These are phyloP conservation scores for Psidium guajava DNA, from an alignment of 345 rosid species.

Conservation along the genomic window DNA sequence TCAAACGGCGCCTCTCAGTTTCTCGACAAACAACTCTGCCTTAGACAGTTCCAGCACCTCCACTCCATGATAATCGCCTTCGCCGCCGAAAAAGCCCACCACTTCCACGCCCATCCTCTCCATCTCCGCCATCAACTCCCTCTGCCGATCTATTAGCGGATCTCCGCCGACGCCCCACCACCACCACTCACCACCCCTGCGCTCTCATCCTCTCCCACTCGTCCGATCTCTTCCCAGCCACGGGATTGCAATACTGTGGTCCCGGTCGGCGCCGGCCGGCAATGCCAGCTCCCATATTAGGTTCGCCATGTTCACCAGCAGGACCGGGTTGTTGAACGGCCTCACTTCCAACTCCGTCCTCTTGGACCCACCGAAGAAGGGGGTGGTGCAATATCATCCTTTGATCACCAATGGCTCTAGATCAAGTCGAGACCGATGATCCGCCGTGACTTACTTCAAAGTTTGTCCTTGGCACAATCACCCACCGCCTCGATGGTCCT, in stretches of 20 bases:
- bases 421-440: too few relatives aligned
- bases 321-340: constrained; percentile 1
- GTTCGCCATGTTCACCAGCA: constrained; percentile 17
- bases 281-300: constrained; percentile 24
- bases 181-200: constrained; percentile 9
- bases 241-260: constrained; percentile 32
- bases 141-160: constrained; percentile 16
- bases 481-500: too few relatives aligned
- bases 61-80: neutral
- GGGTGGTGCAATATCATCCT: constrained; percentile 23
- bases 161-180: constrained; percentile 13
- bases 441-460: too few relatives aligned
- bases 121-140: constrained; percentile 13
- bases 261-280: constrained; percentile 21
- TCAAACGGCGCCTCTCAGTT: neutral
- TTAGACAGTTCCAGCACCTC: neutral
- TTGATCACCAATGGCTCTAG: constrained; percentile 9
- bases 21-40: neutral
- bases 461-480: too few relatives aligned
- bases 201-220: neutral
- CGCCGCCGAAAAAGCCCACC: neutral
- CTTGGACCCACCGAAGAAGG: constrained; percentile 20
- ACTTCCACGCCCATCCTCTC: constrained; percentile 15
- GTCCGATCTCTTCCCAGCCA: neutral
- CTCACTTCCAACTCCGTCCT: constrained; percentile 7